Conservation (phyloP, 371 early-diverging fungal species). For the Mortierella sp. region DNA sequence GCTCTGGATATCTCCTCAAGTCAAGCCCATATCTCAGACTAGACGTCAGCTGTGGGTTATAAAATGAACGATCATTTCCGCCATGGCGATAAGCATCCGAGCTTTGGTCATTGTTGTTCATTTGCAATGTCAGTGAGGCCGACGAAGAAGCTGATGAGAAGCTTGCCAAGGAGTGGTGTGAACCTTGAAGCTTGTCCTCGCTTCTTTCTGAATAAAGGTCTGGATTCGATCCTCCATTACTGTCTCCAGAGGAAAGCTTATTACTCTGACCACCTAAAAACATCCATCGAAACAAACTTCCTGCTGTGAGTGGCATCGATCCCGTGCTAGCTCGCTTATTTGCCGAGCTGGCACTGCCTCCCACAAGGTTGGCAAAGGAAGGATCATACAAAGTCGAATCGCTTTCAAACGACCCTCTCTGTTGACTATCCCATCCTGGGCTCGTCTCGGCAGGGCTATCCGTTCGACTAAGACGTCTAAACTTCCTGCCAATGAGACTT, state of each 20-base stretch:
- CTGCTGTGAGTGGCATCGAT: conserved; percentile 34
- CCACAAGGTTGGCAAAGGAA: conserved; percentile 3
- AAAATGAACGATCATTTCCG: conserved; percentile 15
- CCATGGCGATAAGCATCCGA: conserved; percentile 30
- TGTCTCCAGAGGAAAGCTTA: background rate
- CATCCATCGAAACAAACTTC: conserved; percentile 50
- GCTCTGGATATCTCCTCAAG: conserved; percentile 42
- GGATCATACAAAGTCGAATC: conserved; percentile 11
- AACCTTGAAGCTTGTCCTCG: conserved; percentile 9
- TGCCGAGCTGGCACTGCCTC: background rate
- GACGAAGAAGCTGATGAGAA: conserved; percentile 34
- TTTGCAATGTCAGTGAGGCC: conserved; percentile 22
- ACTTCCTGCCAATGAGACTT: conserved; percentile 42
- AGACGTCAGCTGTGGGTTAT: conserved; percentile 13
- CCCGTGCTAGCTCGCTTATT: conserved; percentile 39
- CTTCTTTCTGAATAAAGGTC: conserved; percentile 3
- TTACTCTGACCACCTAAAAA: conserved; percentile 25
- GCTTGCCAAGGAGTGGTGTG: conserved; percentile 29
- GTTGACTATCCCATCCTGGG: conserved; percentile 10
- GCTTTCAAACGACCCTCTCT: conserved; percentile 18
- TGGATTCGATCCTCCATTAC: conserved; percentile 9
- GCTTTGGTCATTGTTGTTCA: conserved; percentile 10
- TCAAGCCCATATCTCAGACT: conserved; percentile 25
- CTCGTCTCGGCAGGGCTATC: conserved; percentile 13
- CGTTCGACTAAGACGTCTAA: conserved; percentile 35